These are phyloP conservation scores for Rosa lucieae DNA, from an alignment of 306 rosid genomes.

Conservation along the genomic window DNA sequence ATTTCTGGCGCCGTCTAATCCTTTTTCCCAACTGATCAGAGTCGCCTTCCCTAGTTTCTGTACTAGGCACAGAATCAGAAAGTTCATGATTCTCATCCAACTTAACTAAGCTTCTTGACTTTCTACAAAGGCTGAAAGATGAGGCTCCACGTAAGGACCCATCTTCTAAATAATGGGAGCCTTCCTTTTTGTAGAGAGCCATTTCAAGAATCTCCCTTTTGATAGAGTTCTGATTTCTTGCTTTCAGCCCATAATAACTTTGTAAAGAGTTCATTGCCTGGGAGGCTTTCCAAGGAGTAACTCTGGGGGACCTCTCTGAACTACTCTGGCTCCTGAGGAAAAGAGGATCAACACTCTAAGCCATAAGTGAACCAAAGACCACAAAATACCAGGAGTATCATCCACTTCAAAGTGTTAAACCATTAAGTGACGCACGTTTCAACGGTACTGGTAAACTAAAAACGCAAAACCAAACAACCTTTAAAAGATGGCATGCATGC, in stretches of 20 bases:
- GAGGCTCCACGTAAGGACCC: constrained; percentile 23
- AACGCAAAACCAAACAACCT: not conserved
- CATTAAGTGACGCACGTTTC: not conserved
- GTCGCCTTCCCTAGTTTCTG: constrained; percentile 39
- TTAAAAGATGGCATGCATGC: not conserved
- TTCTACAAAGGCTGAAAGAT: constrained; percentile 41
- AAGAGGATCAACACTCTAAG: constrained; percentile 21
- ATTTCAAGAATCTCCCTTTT: constrained; percentile 38
- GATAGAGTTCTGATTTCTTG: constrained; percentile 32
- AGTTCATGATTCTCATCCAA: constrained; percentile 54
- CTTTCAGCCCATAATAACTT: constrained; percentile 71
- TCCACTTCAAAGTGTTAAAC: not conserved
- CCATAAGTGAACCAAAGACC: constrained; percentile 1
- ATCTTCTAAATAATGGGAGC: constrained; percentile 43
- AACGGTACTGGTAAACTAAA: not conserved
- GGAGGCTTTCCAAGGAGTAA: constrained; percentile 51
- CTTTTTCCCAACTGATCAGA: constrained; percentile 48
- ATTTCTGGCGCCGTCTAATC: constrained; percentile 61
- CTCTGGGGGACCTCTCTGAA: constrained; percentile 43
- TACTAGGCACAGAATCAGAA: constrained; percentile 14
- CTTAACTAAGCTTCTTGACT: constrained; percentile 63
- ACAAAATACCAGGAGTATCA: not conserved
- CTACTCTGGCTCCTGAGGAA: constrained; percentile 38
- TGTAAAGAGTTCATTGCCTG: constrained; percentile 77
- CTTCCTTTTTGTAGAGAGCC: constrained; percentile 32